Percentiles rank a stretch among this genome's conserved stretches.
These are phyloP conservation scores for Rasamsonia emersonii DNA, from an alignment of 2,329 filamentous ascomycete genomes.

Conservation along the genomic window DNA sequence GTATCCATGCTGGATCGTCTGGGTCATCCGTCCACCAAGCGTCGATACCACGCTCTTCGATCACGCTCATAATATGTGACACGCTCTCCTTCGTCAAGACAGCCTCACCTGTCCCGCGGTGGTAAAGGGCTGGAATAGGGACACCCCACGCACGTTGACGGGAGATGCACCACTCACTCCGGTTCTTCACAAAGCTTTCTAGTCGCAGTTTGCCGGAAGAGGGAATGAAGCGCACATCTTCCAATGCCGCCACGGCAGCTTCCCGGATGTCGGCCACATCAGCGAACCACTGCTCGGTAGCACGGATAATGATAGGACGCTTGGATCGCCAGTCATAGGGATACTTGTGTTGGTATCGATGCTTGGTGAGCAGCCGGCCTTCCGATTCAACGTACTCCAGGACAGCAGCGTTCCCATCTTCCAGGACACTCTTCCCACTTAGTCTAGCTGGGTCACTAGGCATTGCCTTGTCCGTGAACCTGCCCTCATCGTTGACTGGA, in stretches of 20 bases:
- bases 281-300: slow-evolving; percentile 96
- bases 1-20: slow-evolving; percentile 71
- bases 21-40: slow-evolving; percentile 85
- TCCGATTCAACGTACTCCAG: slow-evolving; percentile 58
- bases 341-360: slow-evolving; percentile 80
- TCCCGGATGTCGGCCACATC: slow-evolving; percentile 78
- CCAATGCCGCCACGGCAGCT: slow-evolving; percentile 60
- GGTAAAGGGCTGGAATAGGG: slow-evolving; percentile 85
- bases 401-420: slow-evolving; percentile 60
- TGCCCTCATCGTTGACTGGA: slow-evolving; percentile 72
- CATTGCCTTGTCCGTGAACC: slow-evolving; percentile 71
- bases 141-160: slow-evolving; percentile 94
- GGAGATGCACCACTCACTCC: slow-evolving; percentile 97
- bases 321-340: slow-evolving; percentile 98
- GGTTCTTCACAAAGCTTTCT: slow-evolving; percentile 74
- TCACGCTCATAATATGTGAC: slow-evolving; percentile 71
- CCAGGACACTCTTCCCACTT: slow-evolving; percentile 63
- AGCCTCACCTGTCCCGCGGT: slow-evolving; percentile 58
- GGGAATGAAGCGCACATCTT: slow-evolving; percentile 70
- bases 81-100: slow-evolving; percentile 73
- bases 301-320: slow-evolving; percentile 77
- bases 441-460: slow-evolving; percentile 60
- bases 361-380: slow-evolving; percentile 55
- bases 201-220: slow-evolving; percentile 64
- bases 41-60: slow-evolving; percentile 71